A percentile compares a stretch with the other conserved stretches of the same genome.
Evolutionary conservation across 202 grass and related monocot genomes (phyloP).

Genomic region (Tripidium arundinaceum): DNA sequence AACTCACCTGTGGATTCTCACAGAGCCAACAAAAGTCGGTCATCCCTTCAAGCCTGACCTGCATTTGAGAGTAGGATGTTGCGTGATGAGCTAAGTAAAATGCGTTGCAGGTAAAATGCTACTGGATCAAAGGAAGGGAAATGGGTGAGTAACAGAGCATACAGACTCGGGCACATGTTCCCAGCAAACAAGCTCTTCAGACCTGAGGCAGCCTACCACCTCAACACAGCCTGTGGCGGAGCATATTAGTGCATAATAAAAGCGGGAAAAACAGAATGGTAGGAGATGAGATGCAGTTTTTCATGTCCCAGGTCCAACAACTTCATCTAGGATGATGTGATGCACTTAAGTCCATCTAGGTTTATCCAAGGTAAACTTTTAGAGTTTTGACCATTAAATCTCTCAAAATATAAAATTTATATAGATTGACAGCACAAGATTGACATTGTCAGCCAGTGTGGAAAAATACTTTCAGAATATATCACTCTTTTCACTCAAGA

Average conservation of each 20-base stretch:
- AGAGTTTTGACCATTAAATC: background rate
- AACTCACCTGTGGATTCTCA: constrained; percentile 62
- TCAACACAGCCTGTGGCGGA: constrained; percentile 56
- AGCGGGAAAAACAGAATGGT: background rate
- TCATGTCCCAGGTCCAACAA: background rate
- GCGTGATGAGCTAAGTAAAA: background rate
- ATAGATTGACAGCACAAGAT: background rate
- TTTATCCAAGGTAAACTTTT: background rate
- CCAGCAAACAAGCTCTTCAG: constrained; percentile 65
- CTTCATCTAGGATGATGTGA: background rate
- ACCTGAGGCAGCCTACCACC: constrained; percentile 68
- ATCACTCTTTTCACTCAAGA: background rate
- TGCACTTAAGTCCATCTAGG: background rate
- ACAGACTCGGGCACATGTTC: constrained; percentile 76
- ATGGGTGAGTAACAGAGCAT: background rate
- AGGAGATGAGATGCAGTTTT: background rate
- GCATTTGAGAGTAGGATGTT: constrained; percentile 19
- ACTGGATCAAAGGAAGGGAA: background rate
- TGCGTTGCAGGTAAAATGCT: background rate
- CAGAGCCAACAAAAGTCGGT: constrained; percentile 92
- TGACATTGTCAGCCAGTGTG: background rate
- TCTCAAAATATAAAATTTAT: background rate
- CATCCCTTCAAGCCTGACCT: constrained; percentile 85
- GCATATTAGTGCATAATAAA: background rate
- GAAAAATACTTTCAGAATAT: background rate